Percentiles rank a stretch among this genome's conserved stretches.
Conservation (phyloP, 192 early-diverging fungal genomes). For the Bifiguratus adelaidae region DNA sequence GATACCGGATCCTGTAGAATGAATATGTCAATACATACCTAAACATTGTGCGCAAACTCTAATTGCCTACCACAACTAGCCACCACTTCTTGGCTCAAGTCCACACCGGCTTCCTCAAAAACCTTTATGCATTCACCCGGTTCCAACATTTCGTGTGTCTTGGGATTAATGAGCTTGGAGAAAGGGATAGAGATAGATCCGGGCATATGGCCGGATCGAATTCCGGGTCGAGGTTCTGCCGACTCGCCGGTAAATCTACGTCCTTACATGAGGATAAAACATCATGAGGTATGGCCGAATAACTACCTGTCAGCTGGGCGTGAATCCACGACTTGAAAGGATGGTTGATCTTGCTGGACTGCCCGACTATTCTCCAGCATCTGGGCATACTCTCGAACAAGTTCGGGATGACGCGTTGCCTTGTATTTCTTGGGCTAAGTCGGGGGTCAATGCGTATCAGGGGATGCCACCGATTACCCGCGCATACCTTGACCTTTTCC, state of each 20-base stretch:
- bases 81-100: slow-evolving; percentile 60
- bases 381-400: slow-evolving; percentile 47
- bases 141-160: slow-evolving; percentile 38
- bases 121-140: slow-evolving; percentile 37
- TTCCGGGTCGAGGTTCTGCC: slow-evolving; percentile 69
- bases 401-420: slow-evolving; percentile 6
- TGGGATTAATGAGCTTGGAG: slow-evolving; percentile 39
- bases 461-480: background rate
- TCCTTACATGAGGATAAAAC: no score
- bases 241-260: slow-evolving; percentile 56
- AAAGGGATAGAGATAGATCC: slow-evolving; percentile 67
- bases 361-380: slow-evolving; percentile 42
- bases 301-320: slow-evolving; percentile 36
- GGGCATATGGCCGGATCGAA: slow-evolving; percentile 79
- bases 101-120: slow-evolving; percentile 49
- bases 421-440: slow-evolving; percentile 23
- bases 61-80: slow-evolving; percentile 57
- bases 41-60: background rate
- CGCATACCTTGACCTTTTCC: slow-evolving; percentile 15
- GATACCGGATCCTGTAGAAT: slow-evolving; percentile 51
- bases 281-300: background rate
- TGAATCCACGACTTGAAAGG: slow-evolving; percentile 57
- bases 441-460: background rate
- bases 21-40: slow-evolving; percentile 2
- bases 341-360: slow-evolving; percentile 10